A percentile compares a stretch with the other conserved stretches of the same genome.
phyloP scores from a whole-genome alignment of 345 rosid species.

The Raphanus sativus region DNA sequence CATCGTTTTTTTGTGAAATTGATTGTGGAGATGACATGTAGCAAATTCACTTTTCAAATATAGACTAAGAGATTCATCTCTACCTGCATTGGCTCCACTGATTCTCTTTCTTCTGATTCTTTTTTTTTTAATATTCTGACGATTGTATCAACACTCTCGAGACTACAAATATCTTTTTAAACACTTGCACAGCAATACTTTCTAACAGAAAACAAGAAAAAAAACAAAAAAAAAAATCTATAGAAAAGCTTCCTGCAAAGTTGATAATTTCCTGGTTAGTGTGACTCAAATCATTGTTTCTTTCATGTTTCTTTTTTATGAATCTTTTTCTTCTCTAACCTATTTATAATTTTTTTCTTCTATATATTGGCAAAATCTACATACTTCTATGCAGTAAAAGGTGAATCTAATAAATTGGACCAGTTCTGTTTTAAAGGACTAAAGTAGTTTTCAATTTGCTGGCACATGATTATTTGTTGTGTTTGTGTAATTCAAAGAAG shows the following conservation, averaged over 20 bases:
- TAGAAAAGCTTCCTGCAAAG: background rate
- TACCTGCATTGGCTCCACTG: too few species aligned
- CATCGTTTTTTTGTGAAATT: too few species aligned
- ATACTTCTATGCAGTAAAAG: background rate
- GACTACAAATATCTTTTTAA: background rate
- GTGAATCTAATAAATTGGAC: too few species aligned
- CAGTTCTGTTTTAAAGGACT: background rate
- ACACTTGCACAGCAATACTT: background rate
- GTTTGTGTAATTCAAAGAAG: background rate
- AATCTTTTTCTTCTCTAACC: too few species aligned
- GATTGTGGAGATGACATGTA: too few species aligned
- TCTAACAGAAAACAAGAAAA: background rate
- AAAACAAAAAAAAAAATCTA: too few species aligned
- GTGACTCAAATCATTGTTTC: background rate
- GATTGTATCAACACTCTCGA: background rate
- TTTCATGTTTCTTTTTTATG: background rate
- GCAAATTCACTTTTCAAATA: too few species aligned
- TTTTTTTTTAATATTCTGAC: too few species aligned
- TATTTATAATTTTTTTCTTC: background rate
- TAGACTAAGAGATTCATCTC: too few species aligned
- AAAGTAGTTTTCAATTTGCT: background rate
- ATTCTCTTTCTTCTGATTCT: too few species aligned
- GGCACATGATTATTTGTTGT: background rate
- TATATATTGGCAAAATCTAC: background rate
- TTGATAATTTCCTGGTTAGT: background rate